phyloP scores from a whole-genome alignment of 345 rosid genomes.

The Lepidium aucheri region DNA sequence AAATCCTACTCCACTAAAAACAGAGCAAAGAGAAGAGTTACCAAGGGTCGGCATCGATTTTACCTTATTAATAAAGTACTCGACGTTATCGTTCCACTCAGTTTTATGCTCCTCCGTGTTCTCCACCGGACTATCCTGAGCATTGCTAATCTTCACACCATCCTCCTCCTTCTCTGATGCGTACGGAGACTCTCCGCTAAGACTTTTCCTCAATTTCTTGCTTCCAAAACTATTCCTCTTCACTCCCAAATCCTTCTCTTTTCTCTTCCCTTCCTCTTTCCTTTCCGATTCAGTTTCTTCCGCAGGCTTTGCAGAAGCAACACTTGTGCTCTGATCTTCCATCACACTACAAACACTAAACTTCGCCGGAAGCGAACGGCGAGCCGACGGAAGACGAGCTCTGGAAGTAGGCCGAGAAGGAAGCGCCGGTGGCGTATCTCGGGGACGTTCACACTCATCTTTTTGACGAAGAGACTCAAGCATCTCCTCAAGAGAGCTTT shows the following conservation, averaged over 20 bases:
- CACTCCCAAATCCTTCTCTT: constrained; percentile 48
- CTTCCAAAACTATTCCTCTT: constrained; percentile 65
- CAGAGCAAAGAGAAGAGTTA: neutral
- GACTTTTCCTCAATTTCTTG: constrained; percentile 59
- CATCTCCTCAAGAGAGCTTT: constrained; percentile 98
- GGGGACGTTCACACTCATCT: constrained; percentile 61
- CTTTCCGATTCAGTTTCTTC: constrained; percentile 20
- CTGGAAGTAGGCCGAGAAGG: constrained; percentile 83
- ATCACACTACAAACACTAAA: constrained; percentile 29
- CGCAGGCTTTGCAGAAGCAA: constrained; percentile 3
- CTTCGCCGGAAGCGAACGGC: constrained; percentile 57
- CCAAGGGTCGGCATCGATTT: neutral
- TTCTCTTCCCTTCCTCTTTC: constrained; percentile 60
- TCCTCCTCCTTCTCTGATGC: constrained; percentile 23
- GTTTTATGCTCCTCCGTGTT: constrained; percentile 19
- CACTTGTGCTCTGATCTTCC: constrained; percentile 22
- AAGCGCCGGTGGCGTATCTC: constrained; percentile 84
- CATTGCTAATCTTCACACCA: constrained; percentile 21
- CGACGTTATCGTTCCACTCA: constrained; percentile 65
- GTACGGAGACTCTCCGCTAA: constrained; percentile 60
- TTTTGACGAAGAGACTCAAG: constrained; percentile 63
- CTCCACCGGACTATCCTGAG: constrained; percentile 6
- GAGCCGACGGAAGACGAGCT: constrained; percentile 75
- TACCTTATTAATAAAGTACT: constrained; percentile 84
- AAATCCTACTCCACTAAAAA: neutral